Percentiles rank a stretch among this genome's conserved stretches.
Conservation (phyloP, 345 rosid species). For the Cardamine occulta region DNA sequence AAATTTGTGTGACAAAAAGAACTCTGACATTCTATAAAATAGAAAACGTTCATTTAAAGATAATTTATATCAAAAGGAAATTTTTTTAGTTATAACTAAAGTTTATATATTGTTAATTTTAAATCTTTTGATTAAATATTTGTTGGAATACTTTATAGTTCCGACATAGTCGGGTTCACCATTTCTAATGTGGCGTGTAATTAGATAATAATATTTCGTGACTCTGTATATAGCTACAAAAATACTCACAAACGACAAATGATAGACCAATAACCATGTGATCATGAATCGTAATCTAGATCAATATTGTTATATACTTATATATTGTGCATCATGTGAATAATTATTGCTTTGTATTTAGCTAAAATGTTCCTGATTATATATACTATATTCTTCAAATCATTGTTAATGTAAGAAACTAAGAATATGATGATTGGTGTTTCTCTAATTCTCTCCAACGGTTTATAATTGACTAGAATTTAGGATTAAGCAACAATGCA, state of each 20-base stretch:
- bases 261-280: constrained; percentile 29
- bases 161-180: constrained; percentile 25
- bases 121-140: not conserved
- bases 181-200: not conserved
- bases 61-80: too few relatives aligned
- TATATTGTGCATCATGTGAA: constrained; percentile 16
- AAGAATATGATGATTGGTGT: not conserved
- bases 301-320: not conserved
- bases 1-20: not conserved
- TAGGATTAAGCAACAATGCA: not conserved
- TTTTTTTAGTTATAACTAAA: too few relatives aligned
- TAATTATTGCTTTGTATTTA: constrained; percentile 30
- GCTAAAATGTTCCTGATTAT: constrained; percentile 26
- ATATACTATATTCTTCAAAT: not conserved
- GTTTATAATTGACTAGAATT: constrained; percentile 9
- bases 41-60: not conserved
- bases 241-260: constrained; percentile 16
- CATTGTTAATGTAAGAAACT: not conserved
- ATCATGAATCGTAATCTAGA: not conserved
- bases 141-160: not conserved
- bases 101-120: not conserved
- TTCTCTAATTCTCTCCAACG: not conserved
- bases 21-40: not conserved
- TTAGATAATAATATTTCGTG: not conserved
- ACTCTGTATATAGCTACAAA: not conserved